phyloP scores from a whole-genome alignment of 805 yeast genomes.

The Isabelozyma gotoi region DNA sequence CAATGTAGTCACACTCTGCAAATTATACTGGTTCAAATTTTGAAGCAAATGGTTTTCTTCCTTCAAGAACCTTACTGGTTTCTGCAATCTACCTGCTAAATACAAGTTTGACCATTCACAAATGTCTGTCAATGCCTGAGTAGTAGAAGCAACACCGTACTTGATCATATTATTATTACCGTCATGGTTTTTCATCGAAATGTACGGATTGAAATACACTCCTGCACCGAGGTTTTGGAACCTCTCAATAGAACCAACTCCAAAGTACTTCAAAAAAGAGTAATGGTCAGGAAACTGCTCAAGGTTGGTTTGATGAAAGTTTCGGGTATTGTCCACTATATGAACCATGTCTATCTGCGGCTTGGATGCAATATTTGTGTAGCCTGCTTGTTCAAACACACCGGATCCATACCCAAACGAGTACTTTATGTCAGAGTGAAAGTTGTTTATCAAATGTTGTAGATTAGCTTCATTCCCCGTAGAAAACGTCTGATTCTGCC shows the following conservation, averaged over 20 bases:
- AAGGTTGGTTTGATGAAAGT: constrained; percentile 77
- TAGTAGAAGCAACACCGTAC: constrained; percentile 80
- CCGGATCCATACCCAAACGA: constrained; percentile 97
- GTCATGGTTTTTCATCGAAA: constrained; percentile 52
- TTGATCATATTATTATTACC: constrained; percentile 50
- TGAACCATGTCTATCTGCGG: constrained; percentile 86
- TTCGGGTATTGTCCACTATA: constrained; percentile 70
- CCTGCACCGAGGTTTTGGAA: constrained; percentile 82
- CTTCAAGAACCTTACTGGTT: constrained; percentile 79
- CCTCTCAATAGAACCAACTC: constrained; percentile 54
- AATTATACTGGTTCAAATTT: constrained; percentile 71
- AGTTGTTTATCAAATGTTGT: constrained; percentile 50
- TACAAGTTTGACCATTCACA: constrained; percentile 85
- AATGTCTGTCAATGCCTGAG: constrained; percentile 63
- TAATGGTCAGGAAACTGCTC: constrained; percentile 72
- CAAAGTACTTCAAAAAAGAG: constrained; percentile 62
- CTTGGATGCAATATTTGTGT: constrained; percentile 23
- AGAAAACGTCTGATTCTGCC: constrained; percentile 54
- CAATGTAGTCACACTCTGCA: constrained; percentile 73
- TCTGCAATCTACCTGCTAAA: constrained; percentile 89
- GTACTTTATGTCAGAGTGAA: constrained; percentile 70
- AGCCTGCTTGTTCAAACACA: constrained; percentile 69
- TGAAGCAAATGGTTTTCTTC: constrained; percentile 58
- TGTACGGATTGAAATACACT: constrained; percentile 90
- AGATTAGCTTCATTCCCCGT: constrained; percentile 44